Conservation (phyloP, 2,329 filamentous ascomycete genomes). For the Endoconidiophora laricicola region DNA sequence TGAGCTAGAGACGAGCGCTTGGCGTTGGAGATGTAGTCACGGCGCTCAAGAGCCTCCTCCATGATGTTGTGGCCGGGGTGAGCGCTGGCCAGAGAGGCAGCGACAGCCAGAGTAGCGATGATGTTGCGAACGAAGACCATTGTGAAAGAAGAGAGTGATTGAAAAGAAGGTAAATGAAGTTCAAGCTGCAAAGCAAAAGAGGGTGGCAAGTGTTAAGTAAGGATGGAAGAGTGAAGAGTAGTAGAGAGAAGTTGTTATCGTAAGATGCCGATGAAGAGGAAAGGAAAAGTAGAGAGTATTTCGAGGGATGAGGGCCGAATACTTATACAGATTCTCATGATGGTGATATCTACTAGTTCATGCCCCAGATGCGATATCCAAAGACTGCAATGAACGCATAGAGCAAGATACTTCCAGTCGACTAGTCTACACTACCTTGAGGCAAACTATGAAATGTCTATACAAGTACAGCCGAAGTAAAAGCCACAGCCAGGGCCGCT, state of each 20-base stretch:
- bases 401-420: too few species aligned
- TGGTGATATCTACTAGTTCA: neutral
- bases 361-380: neutral
- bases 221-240: neutral
- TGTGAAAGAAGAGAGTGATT: neutral
- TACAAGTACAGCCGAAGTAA: too few species aligned
- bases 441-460: too few species aligned
- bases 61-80: constrained; percentile 33
- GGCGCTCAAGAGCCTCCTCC: constrained; percentile 32
- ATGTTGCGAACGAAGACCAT: constrained; percentile 10
- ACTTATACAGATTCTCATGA: constrained; percentile 6
- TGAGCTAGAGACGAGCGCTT: constrained; percentile 28
- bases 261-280: neutral
- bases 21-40: constrained; percentile 24
- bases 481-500: too few species aligned
- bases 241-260: neutral
- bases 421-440: too few species aligned
- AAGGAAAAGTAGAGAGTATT: neutral
- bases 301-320: neutral
- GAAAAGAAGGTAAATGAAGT: neutral
- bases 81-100: constrained; percentile 17
- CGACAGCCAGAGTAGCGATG: constrained; percentile 11
- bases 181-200: neutral
- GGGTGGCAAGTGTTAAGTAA: neutral
- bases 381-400: too few species aligned